These are phyloP conservation scores for Eimeria tenella DNA, from an alignment of 169 alveolate species.

Conservation along the genomic window DNA sequence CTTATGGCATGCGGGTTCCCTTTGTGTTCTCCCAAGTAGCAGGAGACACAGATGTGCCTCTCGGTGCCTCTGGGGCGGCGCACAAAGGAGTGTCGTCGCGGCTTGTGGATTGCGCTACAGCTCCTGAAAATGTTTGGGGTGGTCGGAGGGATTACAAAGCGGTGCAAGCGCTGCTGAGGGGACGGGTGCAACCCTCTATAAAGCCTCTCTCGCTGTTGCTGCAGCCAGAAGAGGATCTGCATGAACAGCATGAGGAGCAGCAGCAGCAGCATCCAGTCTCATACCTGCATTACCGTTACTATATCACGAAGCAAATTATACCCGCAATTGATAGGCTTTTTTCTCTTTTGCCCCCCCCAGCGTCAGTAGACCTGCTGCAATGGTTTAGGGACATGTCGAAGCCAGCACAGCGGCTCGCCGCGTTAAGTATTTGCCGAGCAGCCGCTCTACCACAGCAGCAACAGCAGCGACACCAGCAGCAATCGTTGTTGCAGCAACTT, in stretches of 20 bases:
- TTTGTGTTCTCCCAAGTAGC: constrained; percentile 64
- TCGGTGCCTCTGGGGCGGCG: constrained; percentile 49
- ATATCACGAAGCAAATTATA: constrained; percentile 76
- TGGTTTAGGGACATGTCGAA: constrained; percentile 80
- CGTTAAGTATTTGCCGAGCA: constrained; percentile 7
- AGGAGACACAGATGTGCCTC: constrained; percentile 64
- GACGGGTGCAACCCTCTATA: constrained; percentile 14
- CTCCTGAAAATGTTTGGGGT: constrained; percentile 75
- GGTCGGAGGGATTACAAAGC: constrained; percentile 66
- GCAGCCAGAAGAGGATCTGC: constrained; percentile 48
- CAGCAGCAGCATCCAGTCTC: constrained; percentile 22
- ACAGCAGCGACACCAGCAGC: constrained; percentile 60
- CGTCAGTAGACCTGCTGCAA: constrained; percentile 65
- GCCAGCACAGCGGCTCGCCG: constrained; percentile 53
- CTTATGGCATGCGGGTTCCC: constrained; percentile 66
- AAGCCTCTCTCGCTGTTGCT: constrained; percentile 29
- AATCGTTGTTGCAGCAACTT: constrained; percentile 58
- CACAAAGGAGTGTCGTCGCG: constrained; percentile 16
- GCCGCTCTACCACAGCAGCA: neutral
- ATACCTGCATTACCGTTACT: constrained; percentile 70
- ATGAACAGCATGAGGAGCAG: constrained; percentile 29
- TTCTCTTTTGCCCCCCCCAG: constrained; percentile 65
- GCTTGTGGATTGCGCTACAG: constrained; percentile 72
- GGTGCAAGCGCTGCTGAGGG: constrained; percentile 64
- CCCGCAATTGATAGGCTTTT: constrained; percentile 80